Evolutionary conservation across 1,139 yeast species (phyloP).

Genomic region (Candida sp.): DNA sequence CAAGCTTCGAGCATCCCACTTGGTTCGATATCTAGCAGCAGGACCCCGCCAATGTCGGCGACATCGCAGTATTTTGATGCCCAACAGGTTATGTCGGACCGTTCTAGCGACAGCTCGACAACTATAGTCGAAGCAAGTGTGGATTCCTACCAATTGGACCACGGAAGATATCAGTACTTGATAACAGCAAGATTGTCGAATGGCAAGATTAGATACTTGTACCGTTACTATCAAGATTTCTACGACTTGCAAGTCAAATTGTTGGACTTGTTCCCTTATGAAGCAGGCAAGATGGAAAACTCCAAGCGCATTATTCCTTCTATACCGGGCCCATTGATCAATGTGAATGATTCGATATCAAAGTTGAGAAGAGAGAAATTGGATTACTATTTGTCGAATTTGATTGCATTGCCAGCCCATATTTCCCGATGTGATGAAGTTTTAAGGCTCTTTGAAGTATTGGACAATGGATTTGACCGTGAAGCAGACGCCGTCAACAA

Average conservation of each 20-base stretch:
- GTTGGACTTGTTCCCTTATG: conserved; percentile 85
- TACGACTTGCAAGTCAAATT: conserved; percentile 91
- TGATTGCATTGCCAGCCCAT: conserved; percentile 76
- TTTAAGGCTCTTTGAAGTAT: conserved; percentile 68
- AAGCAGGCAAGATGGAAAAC: conserved; percentile 88
- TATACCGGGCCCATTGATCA: conserved; percentile 95
- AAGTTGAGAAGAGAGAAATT: conserved; percentile 85
- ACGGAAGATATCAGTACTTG: conserved; percentile 90
- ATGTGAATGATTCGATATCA: conserved; percentile 89
- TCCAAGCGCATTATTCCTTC: conserved; percentile 81
- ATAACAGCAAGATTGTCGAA: conserved; percentile 72
- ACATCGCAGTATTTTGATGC: conserved; percentile 44
- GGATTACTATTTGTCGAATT: conserved; percentile 79
- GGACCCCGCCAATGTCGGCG: conserved; percentile 33
- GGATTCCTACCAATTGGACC: conserved; percentile 80
- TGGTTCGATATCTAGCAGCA: conserved; percentile 45
- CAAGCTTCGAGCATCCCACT: conserved; percentile 90
- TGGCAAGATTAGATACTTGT: conserved; percentile 72
- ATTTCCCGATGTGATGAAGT: conserved; percentile 77
- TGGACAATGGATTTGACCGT: conserved; percentile 62
- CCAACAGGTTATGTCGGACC: conserved; percentile 22
- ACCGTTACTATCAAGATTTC: conserved; percentile 95
- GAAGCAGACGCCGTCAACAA: conserved; percentile 17
- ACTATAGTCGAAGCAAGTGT: conserved; percentile 68
- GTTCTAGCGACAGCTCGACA: conserved; percentile 38